Percentiles rank a stretch among this genome's conserved stretches.
phyloP scores from a whole-genome alignment of 371 early-diverging fungal genomes.

The Apophysomyces sp. region DNA sequence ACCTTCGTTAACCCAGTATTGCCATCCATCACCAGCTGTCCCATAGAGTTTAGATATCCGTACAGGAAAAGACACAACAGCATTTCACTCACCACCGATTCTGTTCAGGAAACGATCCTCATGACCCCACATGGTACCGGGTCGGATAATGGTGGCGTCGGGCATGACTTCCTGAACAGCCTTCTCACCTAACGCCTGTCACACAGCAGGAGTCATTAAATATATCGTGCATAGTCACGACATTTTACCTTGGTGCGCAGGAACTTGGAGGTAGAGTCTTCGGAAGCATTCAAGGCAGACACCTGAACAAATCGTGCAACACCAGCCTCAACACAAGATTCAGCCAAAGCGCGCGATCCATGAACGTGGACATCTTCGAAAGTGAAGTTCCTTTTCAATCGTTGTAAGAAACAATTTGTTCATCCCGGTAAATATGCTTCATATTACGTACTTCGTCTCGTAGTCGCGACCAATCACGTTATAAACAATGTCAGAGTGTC shows the following conservation, averaged over 20 bases:
- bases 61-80: neutral
- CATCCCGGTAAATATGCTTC: neutral
- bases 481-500: constrained; percentile 93
- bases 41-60: neutral
- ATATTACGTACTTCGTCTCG: constrained; percentile 74
- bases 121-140: constrained; percentile 85
- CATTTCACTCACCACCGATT: constrained; percentile 68
- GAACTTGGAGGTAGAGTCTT: constrained; percentile 76
- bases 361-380: constrained; percentile 85
- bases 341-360: constrained; percentile 82
- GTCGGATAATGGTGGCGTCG: constrained; percentile 92
- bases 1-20: constrained; percentile 74
- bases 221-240: no score
- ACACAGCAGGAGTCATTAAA: neutral
- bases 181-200: constrained; percentile 85
- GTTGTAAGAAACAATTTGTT: neutral
- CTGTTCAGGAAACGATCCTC: constrained; percentile 94
- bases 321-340: constrained; percentile 77
- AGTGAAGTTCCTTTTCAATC: constrained; percentile 79
- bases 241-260: constrained; percentile 78
- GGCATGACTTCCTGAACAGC: constrained; percentile 88
- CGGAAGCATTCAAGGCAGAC: constrained; percentile 83
- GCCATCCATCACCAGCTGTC: constrained; percentile 48
- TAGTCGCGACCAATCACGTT: constrained; percentile 93
- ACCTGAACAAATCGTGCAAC: constrained; percentile 89